Base-by-base conservation (phyloP, 2,329 filamentous ascomycete species). In the Rutstroemia sp. region DNA sequence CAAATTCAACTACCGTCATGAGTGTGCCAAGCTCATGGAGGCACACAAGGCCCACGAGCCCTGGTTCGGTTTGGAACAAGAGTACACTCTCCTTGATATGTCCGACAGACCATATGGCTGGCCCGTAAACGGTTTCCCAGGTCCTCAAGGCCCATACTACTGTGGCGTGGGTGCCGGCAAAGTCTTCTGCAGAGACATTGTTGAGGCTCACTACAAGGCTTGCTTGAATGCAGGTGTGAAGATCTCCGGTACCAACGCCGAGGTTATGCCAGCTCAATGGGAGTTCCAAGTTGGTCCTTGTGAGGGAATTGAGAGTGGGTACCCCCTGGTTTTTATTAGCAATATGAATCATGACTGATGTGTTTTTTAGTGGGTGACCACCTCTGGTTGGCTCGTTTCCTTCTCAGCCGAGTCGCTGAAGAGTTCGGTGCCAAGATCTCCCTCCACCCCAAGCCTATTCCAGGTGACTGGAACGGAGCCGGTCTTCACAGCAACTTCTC, bases 261-360 rank as follows among this genome's bases (percentile, higher is more conserved):
- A 99, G 82, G 94, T 99, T 70, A 95, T 96, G 89, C 88, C 91
- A 62, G 91, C 88, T 59, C 92, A 96, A 76, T 97, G 92, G 92
- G 92, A 97, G 75, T 96, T 89, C 84, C 92, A 96, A 73, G 89
- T 96, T 68, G 92, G 92, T 57, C 92, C 92, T 62, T 95, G 89
- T 76, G 74, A 78, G 54, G 92, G 91, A 62, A 96, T 96, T 68
- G 78, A 86, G 72, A 88, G 86, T 89, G 74, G 76, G 83, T 61
- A 42, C 49, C 45, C 39, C 39, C 51, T 27, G 48, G 42, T 30
- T 30, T 54, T 40, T 49, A 47, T 48, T 48, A 17, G n/a, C 42
- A 54, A 54, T 54, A 19, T 39, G 30, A 10, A 52, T 19, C 47
- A 48, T 45, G 19, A 40, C 65, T 69, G 65, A 70, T 60, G 17